phyloP scores from a whole-genome alignment of 805 yeast species.

The Schizosaccharomyces cryophilus region DNA sequence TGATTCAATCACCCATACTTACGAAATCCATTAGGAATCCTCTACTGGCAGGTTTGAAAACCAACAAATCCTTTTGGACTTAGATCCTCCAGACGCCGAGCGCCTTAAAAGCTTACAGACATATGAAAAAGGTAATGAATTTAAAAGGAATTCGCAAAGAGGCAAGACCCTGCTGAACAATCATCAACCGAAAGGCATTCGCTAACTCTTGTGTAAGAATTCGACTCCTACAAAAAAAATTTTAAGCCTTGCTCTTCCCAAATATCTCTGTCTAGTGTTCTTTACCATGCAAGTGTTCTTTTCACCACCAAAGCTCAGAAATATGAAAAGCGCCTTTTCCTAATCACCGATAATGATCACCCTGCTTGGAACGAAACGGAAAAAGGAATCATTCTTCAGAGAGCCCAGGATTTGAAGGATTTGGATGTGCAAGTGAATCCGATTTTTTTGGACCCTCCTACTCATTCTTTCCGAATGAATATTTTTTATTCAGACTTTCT shows the following conservation, averaged over 20 bases:
- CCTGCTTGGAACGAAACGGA: slow-evolving; percentile 28
- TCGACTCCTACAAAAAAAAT: neutral
- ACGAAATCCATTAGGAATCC: slow-evolving; percentile 22
- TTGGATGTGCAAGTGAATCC: slow-evolving; percentile 34
- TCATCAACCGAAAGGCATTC: too few relatives aligned
- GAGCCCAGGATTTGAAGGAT: slow-evolving; percentile 36
- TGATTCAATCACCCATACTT: slow-evolving; percentile 8
- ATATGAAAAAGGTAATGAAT: neutral
- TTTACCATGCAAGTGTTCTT: slow-evolving; percentile 22
- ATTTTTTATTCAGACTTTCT: slow-evolving; percentile 25
- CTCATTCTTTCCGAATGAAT: slow-evolving; percentile 20
- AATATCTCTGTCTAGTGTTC: slow-evolving; percentile 26
- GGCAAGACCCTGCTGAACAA: too few relatives aligned
- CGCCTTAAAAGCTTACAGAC: slow-evolving; percentile 4
- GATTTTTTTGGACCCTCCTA: slow-evolving; percentile 24
- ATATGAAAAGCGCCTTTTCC: slow-evolving; percentile 26
- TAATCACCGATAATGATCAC: slow-evolving; percentile 51
- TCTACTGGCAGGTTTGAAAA: slow-evolving; percentile 8
- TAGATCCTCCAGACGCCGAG: slow-evolving; percentile 9
- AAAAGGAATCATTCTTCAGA: slow-evolving; percentile 24
- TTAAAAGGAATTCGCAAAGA: neutral
- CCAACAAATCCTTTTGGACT: slow-evolving; percentile 8
- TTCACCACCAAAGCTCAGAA: neutral
- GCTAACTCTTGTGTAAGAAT: neutral
- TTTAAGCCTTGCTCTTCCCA: slow-evolving; percentile 14